Conservation (phyloP, 2,329 filamentous ascomycete genomes). For the Nemania diffusa region DNA sequence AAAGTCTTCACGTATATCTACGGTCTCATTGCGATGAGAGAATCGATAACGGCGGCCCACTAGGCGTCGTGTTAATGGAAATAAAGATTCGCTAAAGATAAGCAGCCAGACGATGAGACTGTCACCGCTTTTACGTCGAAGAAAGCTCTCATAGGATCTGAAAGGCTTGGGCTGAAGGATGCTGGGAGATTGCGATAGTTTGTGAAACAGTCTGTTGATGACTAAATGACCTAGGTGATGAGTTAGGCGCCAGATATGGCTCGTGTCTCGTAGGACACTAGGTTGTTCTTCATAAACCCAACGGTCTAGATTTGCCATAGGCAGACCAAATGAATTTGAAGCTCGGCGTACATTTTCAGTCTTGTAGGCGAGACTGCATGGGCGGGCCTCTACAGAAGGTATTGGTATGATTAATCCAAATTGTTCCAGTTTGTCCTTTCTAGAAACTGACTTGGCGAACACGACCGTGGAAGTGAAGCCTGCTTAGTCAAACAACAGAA, state of each 20-base stretch:
- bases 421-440: not conserved
- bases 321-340: slow-evolving; percentile 4
- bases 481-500: not conserved
- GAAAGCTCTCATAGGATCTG: not conserved
- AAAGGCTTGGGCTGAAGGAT: not conserved
- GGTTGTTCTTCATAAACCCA: not conserved
- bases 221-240: not conserved
- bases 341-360: not conserved
- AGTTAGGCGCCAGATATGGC: slow-evolving; percentile 6
- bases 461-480: slow-evolving; percentile 17
- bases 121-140: not conserved
- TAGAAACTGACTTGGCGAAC: not conserved
- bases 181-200: not conserved
- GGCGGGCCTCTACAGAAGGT: not conserved
- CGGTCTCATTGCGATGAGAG: slow-evolving; percentile 61
- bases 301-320: not conserved
- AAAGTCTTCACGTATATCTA: slow-evolving; percentile 62
- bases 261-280: not conserved
- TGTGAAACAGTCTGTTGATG: not conserved
- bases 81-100: not conserved
- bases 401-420: slow-evolving; percentile 5
- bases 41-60: slow-evolving; percentile 49
- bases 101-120: not conserved
- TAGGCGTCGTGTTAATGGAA: slow-evolving; percentile 6
- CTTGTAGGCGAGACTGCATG: slow-evolving; percentile 1